These are phyloP conservation scores for Murraya koenigii DNA, from an alignment of 345 rosid genomes.

Conservation along the genomic window DNA sequence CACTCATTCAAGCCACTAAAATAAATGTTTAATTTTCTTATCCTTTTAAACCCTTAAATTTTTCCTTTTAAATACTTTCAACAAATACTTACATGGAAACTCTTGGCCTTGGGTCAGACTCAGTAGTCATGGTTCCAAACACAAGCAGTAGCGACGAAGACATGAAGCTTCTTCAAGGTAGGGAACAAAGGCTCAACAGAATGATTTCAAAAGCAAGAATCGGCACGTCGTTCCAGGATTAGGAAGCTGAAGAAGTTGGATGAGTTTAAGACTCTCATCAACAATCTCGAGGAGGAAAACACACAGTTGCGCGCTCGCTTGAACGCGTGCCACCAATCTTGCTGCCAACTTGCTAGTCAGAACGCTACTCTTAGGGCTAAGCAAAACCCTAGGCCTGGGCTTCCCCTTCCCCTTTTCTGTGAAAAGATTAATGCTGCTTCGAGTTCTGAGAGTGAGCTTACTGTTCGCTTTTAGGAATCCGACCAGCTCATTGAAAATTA, in stretches of 20 bases:
- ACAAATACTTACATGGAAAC: too few species aligned
- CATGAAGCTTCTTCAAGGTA: neutral
- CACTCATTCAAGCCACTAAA: too few species aligned
- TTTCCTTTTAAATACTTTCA: too few species aligned
- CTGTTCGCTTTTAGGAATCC: neutral
- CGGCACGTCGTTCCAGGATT: neutral
- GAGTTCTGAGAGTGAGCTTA: neutral
- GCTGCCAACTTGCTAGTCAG: neutral
- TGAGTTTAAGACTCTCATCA: constrained; percentile 17
- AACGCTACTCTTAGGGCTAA: neutral
- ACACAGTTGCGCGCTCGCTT: too few species aligned
- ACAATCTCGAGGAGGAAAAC: neutral
- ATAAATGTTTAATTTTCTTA: too few species aligned
- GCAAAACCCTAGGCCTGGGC: neutral
- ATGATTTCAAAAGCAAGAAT: neutral
- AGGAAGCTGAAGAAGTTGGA: constrained; percentile 19
- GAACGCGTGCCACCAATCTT: neutral
- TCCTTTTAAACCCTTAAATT: too few species aligned
- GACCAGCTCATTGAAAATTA: neutral
- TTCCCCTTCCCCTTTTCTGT: neutral
- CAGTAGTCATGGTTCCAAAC: neutral
- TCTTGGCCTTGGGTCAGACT: neutral
- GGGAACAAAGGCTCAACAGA: neutral
- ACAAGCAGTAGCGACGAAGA: neutral
- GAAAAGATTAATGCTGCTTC: neutral